Evolutionary conservation across 805 yeast species (phyloP), one percentile per base, ranked within the genome.

Genomic region (Yarrowia sp.): DNA sequence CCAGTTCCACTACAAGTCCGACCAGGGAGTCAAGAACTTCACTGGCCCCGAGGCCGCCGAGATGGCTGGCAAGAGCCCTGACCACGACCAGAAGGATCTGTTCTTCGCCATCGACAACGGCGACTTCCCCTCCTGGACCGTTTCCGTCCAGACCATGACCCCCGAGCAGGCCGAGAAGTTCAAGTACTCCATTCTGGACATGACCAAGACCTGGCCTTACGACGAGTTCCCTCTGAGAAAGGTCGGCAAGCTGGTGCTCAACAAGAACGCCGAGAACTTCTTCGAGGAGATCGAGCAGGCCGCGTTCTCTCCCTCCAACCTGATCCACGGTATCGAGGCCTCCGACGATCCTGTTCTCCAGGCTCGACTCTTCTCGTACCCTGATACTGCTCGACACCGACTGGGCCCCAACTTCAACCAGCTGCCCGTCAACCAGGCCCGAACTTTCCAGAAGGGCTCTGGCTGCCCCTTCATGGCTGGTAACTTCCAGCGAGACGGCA

Each of bases 131-230:
- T 80, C 89, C 1, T 90, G 97, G 96, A 88, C 92, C 35, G 84
- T 83, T 65, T 89, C 87, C 75, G 76, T 90, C 61, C 97, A 90
- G 78, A 82, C 89, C 46, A 90, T 90, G 96, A 87, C 96, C 33
- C 82, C 83, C 65, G 88, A 84, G 68, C 85, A 90, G 75, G 90
- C 96, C 64, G 81, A 86, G 74, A 75, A 83, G 64, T 82, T 82
- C 55, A 86, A 87, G 71, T 90, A 87, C 76, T 87, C 93, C 6
- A 92, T 91, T 46, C 90, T 88, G 72, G 97, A 90, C 76, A 80
- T 90, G 74, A 90, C 97, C 66, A 91, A 91, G 78, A 87, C 88
- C 62, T 90, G 97, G 97, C 90, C 97, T 33, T 96, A 90, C 72
- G 78, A 77, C 68, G 86, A 90, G 63, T 90, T 84, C 80, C 97